Base-by-base conservation (phyloP, 2,329 filamentous ascomycete genomes). In the Colletotrichum tabaci region DNA sequence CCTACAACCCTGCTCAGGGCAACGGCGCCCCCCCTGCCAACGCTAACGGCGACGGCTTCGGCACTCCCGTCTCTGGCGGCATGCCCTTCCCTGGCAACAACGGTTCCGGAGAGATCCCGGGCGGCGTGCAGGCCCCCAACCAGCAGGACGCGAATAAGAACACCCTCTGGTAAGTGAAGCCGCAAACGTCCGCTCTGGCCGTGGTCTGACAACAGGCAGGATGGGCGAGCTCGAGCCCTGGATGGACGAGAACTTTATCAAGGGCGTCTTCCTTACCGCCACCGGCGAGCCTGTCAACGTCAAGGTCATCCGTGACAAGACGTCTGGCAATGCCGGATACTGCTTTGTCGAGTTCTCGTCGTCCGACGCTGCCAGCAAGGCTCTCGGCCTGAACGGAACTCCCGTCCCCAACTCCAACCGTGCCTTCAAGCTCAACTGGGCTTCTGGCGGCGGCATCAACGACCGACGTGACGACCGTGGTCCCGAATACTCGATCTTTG, bases 301-400 rank as follows among this genome's bases (percentile, higher is more conserved):
- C 77, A 99, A 99, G 90, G 98, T 99, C 89, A 99, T 99, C 79
- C 94, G 96, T 76, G 96, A 99, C 87, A 98, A 98, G 85, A 98
- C 98, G 84, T 98, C 96, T 80, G 96, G 96, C 78, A 99, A 98
- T 82, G 96, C 96, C 75, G 96, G 96, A 73, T 99, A 99, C 86
- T 99, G 96, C 86, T 99, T 99, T 83, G 95, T 98, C 78, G 96
- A 98, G 81, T 99, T 99, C 79, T 80, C 90, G 67, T 92, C 88
- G 76, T 88, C 95, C 12, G 94, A 95, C 49, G 94, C 95, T 72
- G 96, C 96, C 52, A 92, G 91, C 78, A 98, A 98, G 87, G 96
- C 96, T 47, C 89, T 99, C n/a, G 87, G 88, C 57, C 88, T 98
- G 61, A 98, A 98, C 81, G 96, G 96, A 61, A 92, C 91, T 67